Conservation (phyloP, 495 filamentous ascomycete genomes). For the Aspergillus ellipticus region DNA sequence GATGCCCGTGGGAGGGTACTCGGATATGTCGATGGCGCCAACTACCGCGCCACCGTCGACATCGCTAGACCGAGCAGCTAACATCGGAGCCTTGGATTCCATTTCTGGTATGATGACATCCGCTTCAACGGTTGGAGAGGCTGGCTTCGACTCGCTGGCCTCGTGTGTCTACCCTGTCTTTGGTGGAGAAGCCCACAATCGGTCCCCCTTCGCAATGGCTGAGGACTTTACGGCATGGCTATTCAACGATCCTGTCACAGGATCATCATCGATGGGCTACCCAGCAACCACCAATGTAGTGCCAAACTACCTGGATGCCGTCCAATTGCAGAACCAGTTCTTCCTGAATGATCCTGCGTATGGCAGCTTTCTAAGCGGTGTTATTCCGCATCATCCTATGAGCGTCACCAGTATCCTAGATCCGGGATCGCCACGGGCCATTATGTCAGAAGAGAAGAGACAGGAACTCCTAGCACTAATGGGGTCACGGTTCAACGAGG, state of each 20-base stretch:
- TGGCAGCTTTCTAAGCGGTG: conserved; percentile 29
- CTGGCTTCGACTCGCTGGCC: conserved; percentile 60
- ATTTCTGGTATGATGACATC: conserved; percentile 29
- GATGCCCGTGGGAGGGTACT: conserved; percentile 27
- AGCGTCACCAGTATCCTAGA: conserved; percentile 88
- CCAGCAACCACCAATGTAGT: conserved; percentile 29
- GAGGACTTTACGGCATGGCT: conserved; percentile 92
- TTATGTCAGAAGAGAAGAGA: conserved; percentile 84
- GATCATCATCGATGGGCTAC: conserved; percentile 32
- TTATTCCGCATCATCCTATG: conserved; percentile 69
- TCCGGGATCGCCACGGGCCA: conserved; percentile 69
- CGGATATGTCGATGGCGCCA: conserved; percentile 24
- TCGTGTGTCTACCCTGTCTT: conserved; percentile 78
- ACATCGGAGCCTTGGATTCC: conserved; percentile 24
- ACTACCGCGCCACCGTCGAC: conserved; percentile 15
- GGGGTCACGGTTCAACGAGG: conserved; percentile 74
- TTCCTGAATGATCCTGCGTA: conserved; percentile 41
- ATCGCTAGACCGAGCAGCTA: conserved; percentile 13
- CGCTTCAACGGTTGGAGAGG: conserved; percentile 35
- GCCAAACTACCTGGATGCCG: conserved; percentile 45
- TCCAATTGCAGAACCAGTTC: conserved; percentile 41
- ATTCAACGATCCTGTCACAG: conserved; percentile 61
- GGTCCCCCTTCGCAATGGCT: conserved; percentile 83
- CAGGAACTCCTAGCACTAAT: conserved; percentile 84
- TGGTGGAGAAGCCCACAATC: conserved; percentile 72